These are phyloP conservation scores for Antarctomyces pellizariae DNA, from an alignment of 495 filamentous ascomycete species.

Conservation along the genomic window DNA sequence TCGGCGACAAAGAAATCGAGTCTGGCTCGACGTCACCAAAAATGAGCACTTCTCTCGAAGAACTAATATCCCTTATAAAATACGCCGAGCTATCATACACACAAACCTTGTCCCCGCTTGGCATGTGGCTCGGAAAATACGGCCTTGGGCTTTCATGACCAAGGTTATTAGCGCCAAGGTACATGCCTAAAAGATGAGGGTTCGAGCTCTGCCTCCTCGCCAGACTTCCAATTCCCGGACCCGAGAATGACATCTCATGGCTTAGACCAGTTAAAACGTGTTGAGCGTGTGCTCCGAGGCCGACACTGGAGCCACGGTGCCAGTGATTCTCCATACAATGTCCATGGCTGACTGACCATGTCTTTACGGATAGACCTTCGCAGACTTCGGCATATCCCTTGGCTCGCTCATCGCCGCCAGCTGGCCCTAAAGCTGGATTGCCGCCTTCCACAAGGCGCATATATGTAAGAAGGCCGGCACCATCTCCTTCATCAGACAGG, in stretches of 20 bases:
- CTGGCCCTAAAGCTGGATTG: too few species aligned
- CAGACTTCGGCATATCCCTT: slow-evolving; percentile 68
- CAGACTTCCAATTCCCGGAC: too few species aligned
- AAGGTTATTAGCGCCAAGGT: too few species aligned
- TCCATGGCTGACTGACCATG: slow-evolving; percentile 66
- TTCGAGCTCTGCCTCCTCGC: too few species aligned
- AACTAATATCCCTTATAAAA: slow-evolving; percentile 55
- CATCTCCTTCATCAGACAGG: slow-evolving; percentile 83
- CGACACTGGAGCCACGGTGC: slow-evolving; percentile 28
- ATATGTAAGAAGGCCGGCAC: slow-evolving; percentile 78
- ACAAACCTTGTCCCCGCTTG: slow-evolving; percentile 29
- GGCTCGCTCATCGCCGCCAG: slow-evolving; percentile 48
- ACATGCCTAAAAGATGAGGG: too few species aligned
- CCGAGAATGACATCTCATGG: too few species aligned
- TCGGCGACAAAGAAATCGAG: slow-evolving; percentile 53
- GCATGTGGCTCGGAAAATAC: too few species aligned
- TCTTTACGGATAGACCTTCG: slow-evolving; percentile 57
- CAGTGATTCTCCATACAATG: slow-evolving; percentile 52
- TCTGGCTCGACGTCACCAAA: slow-evolving; percentile 95
- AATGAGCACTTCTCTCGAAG: slow-evolving; percentile 57
- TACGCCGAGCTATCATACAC: slow-evolving; percentile 72
- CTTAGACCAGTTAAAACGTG: too few species aligned
- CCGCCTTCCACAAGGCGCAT: slow-evolving; percentile 75
- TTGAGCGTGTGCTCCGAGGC: slow-evolving; percentile 12
- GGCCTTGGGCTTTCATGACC: too few species aligned